phyloP scores from a whole-genome alignment of 768 basidiomycete species.

The Amanita molliuscula region DNA sequence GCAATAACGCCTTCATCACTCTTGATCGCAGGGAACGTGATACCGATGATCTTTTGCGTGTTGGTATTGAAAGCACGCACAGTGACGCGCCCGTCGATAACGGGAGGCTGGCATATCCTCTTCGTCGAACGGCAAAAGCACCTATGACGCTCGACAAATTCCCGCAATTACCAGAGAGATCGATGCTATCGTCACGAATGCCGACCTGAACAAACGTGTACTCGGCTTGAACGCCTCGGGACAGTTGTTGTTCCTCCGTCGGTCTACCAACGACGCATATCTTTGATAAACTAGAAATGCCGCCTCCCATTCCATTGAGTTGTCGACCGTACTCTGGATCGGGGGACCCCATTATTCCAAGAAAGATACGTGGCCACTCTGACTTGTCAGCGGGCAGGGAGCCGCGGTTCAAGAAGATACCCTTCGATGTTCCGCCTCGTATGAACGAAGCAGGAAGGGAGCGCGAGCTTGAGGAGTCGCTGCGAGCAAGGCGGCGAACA shows the following conservation, averaged over 20 bases:
- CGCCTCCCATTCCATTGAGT: constrained; percentile 77
- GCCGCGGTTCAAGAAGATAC: constrained; percentile 49
- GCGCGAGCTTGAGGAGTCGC: too few relatives aligned
- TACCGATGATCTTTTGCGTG: constrained; percentile 57
- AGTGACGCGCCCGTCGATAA: constrained; percentile 6
- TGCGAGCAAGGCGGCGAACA: too few relatives aligned
- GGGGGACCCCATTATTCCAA: constrained; percentile 75
- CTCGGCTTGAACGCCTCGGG: constrained; percentile 44
- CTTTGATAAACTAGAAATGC: constrained; percentile 66
- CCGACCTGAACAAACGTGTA: constrained; percentile 65
- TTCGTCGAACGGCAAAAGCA: constrained; percentile 60
- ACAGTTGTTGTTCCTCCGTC: constrained; percentile 28
- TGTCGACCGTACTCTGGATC: constrained; percentile 59
- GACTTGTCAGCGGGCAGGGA: constrained; percentile 39
- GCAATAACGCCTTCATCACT: constrained; percentile 20
- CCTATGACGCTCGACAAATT: constrained; percentile 69
- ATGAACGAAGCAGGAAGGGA: constrained; percentile 37
- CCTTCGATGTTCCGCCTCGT: constrained; percentile 72
- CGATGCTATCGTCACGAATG: constrained; percentile 47
- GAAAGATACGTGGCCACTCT: constrained; percentile 53
- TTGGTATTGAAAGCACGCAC: constrained; percentile 65
- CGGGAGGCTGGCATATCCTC: constrained; percentile 30
- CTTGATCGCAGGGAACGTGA: constrained; percentile 49
- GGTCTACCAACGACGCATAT: constrained; percentile 54
- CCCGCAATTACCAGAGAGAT: constrained; percentile 68